Evolutionary conservation across 2,329 filamentous ascomycete genomes (phyloP), one percentile per base, ranked within the genome.

Genomic region (Raffaelea deltoideospora): DNA sequence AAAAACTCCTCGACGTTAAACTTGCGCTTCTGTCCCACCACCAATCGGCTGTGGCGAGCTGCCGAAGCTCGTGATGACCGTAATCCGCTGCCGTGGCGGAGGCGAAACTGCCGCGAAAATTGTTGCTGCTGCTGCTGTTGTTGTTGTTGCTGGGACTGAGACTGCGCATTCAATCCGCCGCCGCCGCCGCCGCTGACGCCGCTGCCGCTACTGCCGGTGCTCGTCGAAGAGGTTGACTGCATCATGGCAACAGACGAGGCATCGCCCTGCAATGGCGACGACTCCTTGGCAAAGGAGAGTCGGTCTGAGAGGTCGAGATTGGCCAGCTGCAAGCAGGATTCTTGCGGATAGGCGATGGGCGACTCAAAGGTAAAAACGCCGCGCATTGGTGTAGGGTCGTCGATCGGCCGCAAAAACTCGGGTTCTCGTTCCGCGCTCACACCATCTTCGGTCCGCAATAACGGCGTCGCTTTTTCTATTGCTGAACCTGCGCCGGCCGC

Each of bases 1-100:
- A 86, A 86, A 37, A 85, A 76, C 49, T 87, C 81, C 19, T 74
- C 72, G 48, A 82, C 69, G 47, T 81, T 79, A 46, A 83, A 67
- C 48, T 79, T 72, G 30, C 81, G 69, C 55, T 88, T 88, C 46
- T 74, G 67, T 2, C 81, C 81, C 7, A 78, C 72, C 10, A 31
- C 30, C 22, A 72, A 75, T 40, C 68, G 67, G 5, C 75, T 74
- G 9, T 82, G 57, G 33, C 68, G 63, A 21, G 53, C 42, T 8
- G 50, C 38, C 33, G 48, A n/a, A n/a, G n/a, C n/a, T n/a, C n/a
- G n/a, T n/a, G n/a, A n/a, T n/a, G n/a, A n/a, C n/a, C n/a, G n/a
- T n/a, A n/a, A n/a, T 8, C 23, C 27, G 27, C 54, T 48, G 41
- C 13, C 52, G 46, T 44, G 40, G n/a, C 44, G 54, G 33, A 39